phyloP scores from a whole-genome alignment of 495 filamentous ascomycete species.

The Jackrogersella multiformis region DNA sequence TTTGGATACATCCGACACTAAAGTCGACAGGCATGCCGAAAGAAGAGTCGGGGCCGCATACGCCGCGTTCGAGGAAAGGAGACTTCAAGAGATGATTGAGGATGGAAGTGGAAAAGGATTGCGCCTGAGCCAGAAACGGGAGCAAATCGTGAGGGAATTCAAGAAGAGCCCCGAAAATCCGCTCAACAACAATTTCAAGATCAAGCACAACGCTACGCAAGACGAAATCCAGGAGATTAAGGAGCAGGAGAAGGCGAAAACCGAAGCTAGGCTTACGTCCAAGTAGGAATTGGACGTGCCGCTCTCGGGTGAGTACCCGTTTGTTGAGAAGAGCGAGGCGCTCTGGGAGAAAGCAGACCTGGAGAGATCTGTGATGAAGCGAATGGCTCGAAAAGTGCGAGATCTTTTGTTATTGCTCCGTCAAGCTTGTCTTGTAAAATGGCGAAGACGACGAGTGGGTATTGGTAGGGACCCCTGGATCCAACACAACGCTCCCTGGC shows the following conservation, averaged over 20 bases:
- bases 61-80: conserved; percentile 83
- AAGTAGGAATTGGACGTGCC: conserved; percentile 13
- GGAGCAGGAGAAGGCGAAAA: conserved; percentile 74
- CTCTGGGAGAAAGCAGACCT: neutral
- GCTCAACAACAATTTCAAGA: conserved; percentile 77
- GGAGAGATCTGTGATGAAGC: neutral
- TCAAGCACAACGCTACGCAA: conserved; percentile 75
- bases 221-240: conserved; percentile 77
- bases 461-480: neutral
- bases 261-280: conserved; percentile 58
- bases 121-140: conserved; percentile 79
- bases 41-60: conserved; percentile 87
- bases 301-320: neutral
- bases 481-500: neutral
- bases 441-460: neutral
- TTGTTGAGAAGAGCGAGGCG: conserved; percentile 8
- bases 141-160: conserved; percentile 86
- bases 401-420: neutral
- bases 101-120: conserved; percentile 77
- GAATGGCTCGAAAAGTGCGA: neutral
- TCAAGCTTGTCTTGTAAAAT: neutral
- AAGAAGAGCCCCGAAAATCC: conserved; percentile 92
- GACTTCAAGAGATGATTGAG: conserved; percentile 82
- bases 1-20: conserved; percentile 56
- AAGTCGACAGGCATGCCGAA: conserved; percentile 88